phyloP scores from a whole-genome alignment of 1,139 yeast genomes.

The Geotrichum carabidarum region DNA sequence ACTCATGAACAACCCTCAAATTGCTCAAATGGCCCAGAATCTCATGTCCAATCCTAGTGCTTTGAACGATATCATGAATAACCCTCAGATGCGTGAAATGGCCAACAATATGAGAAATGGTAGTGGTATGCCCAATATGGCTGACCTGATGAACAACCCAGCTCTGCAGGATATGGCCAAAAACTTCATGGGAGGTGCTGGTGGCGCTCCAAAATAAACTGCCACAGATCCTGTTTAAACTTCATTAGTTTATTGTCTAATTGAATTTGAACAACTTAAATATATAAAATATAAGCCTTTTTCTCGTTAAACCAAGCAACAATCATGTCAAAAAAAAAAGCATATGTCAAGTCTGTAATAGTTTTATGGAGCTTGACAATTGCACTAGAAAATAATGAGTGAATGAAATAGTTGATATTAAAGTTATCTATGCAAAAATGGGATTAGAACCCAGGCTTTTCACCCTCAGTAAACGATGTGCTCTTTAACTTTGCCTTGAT shows the following conservation, averaged over 20 bases:
- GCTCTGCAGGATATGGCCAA: slow-evolving; percentile 59
- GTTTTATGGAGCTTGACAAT: neutral
- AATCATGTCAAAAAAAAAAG: neutral
- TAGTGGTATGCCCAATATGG: slow-evolving; percentile 51
- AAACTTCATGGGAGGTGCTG: slow-evolving; percentile 32
- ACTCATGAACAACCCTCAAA: slow-evolving; percentile 80
- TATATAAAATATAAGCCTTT: neutral
- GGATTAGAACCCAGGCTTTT: neutral
- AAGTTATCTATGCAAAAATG: neutral
- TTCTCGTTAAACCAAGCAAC: neutral
- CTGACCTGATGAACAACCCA: slow-evolving; percentile 75
- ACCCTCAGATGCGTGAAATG: slow-evolving; percentile 45
- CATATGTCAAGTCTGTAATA: no score
- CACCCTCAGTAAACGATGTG: neutral
- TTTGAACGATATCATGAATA: slow-evolving; percentile 67
- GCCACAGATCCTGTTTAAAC: neutral
- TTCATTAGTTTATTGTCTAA: neutral
- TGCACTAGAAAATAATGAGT: neutral
- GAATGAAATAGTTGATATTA: neutral
- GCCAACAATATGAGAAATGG: slow-evolving; percentile 23
- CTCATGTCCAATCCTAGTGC: slow-evolving; percentile 90
- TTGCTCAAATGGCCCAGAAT: slow-evolving; percentile 79
- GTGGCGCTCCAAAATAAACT: neutral
- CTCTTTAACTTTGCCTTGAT: slow-evolving; percentile 19
- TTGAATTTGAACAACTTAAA: neutral